Conservation (phyloP, 1,284 basidiomycete species). For the Taiwanofungus camphoratus region DNA sequence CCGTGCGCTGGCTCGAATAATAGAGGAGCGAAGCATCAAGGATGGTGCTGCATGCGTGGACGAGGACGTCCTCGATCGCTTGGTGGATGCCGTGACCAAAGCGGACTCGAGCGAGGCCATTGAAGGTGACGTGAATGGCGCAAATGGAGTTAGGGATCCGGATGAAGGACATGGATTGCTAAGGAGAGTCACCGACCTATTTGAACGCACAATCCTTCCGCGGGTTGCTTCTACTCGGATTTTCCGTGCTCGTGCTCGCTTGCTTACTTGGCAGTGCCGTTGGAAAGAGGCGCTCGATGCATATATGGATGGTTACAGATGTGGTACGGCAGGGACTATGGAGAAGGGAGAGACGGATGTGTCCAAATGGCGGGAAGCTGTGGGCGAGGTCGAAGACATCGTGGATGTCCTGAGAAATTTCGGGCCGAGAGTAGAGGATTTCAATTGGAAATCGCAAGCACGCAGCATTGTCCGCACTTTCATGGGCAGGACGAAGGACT, state of each 20-base stretch:
- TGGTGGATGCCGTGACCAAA: constrained; percentile 80
- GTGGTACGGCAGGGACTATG: constrained; percentile 62
- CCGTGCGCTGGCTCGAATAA: constrained; percentile 77
- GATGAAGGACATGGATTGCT: constrained; percentile 67
- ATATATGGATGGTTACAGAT: constrained; percentile 80
- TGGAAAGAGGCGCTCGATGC: constrained; percentile 79
- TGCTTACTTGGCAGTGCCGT: constrained; percentile 65
- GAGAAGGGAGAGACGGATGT: constrained; percentile 62
- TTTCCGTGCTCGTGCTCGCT: constrained; percentile 76
- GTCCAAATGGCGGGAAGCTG: constrained; percentile 64
- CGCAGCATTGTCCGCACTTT: constrained; percentile 87
- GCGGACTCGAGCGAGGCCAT: constrained; percentile 38
- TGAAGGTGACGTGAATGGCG: constrained; percentile 19
- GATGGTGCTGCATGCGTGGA: constrained; percentile 65
- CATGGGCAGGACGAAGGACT: constrained; percentile 75
- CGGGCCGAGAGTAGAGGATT: constrained; percentile 59
- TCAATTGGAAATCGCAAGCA: constrained; percentile 82
- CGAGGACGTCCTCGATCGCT: constrained; percentile 79
- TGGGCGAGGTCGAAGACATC: constrained; percentile 75
- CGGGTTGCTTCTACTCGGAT: constrained; percentile 72
- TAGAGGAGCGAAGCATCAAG: constrained; percentile 74
- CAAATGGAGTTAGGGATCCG: constrained; percentile 31
- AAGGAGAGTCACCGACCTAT: constrained; percentile 61
- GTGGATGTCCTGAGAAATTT: constrained; percentile 82
- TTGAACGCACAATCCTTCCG: constrained; percentile 76